Base-by-base conservation (phyloP, 2,329 filamentous ascomycete species). In the Neonectria punicea region DNA sequence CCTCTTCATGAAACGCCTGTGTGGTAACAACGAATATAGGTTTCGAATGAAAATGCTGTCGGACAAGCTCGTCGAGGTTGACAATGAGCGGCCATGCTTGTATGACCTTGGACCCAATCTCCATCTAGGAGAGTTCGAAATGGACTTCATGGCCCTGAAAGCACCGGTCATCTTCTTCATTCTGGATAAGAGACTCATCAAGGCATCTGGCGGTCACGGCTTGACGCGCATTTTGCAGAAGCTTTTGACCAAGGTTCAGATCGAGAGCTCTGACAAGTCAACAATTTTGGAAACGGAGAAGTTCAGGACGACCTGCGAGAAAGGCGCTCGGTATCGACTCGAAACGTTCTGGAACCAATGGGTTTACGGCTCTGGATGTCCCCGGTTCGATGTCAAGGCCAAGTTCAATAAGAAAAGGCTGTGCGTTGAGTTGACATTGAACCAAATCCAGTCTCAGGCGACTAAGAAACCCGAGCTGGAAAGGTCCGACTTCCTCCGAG, bases 401-500 rank as follows among this genome's bases (percentile, higher is more conserved):
- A 88, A 91, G 18, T 99, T 99, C 81, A 99, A 99, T 77, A 98
- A 98, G 83, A 99, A 99, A 82, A 92, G 97, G 72, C 85, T 98
- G 4, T 94, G 95, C 30, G 93, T 99, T 1, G 94, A 98, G 78
- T 92, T 99, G 84, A 91, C 89, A 10, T 93, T 99, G 68, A 88
- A 87, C 55, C 97, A 99, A 78, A 87, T 88, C 0, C 93, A 90
- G 66, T 86, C 80, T 75, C 84, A 79, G 75, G 71, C 69, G 5
- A 70, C 65, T 14, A 80, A 79, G 67, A 79, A 75, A 47, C 87
- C 77, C 2, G 80, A 79, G 4, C 82, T 97, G 14, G 87, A 90
- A 20, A 92, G 92, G 67, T 84, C 89, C 13, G 90, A 92, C 2
- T 98, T 99, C 74, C 87, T 97, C 80, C 88, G 93, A 58, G 92